A percentile compares a stretch with the other conserved stretches of the same genome.
Conservation (phyloP, 2,329 filamentous ascomycete genomes). For the Curvularia eragrostidis region DNA sequence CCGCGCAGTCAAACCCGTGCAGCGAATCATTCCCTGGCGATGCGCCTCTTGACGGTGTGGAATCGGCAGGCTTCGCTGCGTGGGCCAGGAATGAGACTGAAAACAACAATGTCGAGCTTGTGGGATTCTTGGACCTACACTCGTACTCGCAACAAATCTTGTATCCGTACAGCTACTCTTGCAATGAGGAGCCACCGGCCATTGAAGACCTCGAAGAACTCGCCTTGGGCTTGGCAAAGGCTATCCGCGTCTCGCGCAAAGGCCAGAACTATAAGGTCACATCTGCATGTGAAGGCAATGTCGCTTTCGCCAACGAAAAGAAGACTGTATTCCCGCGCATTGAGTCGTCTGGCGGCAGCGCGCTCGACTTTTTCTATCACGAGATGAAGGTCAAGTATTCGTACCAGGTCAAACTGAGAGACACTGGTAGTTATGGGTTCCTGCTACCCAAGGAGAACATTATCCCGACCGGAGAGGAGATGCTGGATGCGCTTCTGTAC, state of each 20-base stretch:
- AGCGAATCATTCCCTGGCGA: conserved; percentile 89
- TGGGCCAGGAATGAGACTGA: conserved; percentile 84
- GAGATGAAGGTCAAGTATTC: conserved; percentile 81
- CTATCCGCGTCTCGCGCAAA: conserved; percentile 80
- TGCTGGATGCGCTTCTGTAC: conserved; percentile 81
- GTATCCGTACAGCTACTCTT: conserved; percentile 90
- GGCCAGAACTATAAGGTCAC: conserved; percentile 72
- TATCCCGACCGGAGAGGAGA: conserved; percentile 85
- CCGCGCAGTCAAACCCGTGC: conserved; percentile 75
- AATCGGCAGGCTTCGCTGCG: conserved; percentile 74
- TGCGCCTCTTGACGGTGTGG: conserved; percentile 80
- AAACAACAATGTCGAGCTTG: conserved; percentile 73
- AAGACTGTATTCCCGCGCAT: conserved; percentile 60
- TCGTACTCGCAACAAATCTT: conserved; percentile 95
- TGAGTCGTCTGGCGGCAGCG: conserved; percentile 81
- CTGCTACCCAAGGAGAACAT: conserved; percentile 86
- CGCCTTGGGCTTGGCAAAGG: conserved; percentile 84
- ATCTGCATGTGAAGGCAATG: conserved; percentile 85
- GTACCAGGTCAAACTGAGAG: conserved; percentile 92
- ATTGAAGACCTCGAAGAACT: conserved; percentile 92
- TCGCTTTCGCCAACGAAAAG: conserved; percentile 51
- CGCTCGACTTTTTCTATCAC: conserved; percentile 95
- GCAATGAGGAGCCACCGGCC: conserved; percentile 77
- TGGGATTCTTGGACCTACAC: conserved; percentile 89
- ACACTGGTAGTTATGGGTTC: conserved; percentile 94